Conservation (phyloP, 805 yeast species). For the Suhomyces canberraensis region DNA sequence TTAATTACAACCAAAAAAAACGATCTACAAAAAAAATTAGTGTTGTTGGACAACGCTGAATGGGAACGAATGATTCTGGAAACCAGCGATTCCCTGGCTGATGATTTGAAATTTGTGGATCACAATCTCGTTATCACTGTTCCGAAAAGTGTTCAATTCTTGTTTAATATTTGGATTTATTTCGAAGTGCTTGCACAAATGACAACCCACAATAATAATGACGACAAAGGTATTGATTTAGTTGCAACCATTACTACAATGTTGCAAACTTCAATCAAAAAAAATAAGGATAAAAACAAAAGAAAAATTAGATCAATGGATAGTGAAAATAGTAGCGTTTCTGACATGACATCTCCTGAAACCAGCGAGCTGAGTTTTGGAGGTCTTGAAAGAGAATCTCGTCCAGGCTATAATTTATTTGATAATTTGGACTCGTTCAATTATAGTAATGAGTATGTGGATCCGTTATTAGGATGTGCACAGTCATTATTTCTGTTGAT, state of each 20-base stretch:
- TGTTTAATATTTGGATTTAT: conserved; percentile 65
- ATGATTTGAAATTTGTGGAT: background rate
- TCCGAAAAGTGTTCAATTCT: conserved; percentile 47
- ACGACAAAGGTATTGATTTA: conserved; percentile 41
- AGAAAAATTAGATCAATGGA: conserved; percentile 3
- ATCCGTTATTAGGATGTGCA: conserved; percentile 66
- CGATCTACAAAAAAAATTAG: conserved; percentile 22
- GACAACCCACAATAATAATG: conserved; percentile 50
- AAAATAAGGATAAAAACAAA: conserved; percentile 6
- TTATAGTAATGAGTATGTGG: conserved; percentile 44
- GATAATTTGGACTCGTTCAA: conserved; percentile 40
- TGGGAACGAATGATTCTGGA: conserved; percentile 26
- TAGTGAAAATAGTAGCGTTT: conserved; percentile 1
- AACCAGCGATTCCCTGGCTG: conserved; percentile 5
- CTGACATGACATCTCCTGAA: conserved; percentile 14
- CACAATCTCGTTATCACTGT: conserved; percentile 11
- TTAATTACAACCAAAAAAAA: conserved; percentile 5
- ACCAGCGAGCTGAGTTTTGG: conserved; percentile 22
- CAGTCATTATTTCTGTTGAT: conserved; percentile 62
- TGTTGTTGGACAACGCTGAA: conserved; percentile 29
- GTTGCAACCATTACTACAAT: conserved; percentile 40
- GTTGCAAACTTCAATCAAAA: conserved; percentile 20
- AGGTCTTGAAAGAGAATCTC: background rate
- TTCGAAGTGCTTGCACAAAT: conserved; percentile 65
- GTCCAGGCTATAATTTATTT: conserved; percentile 25